Base-by-base conservation (phyloP, 108 stramenopile genomes). In the Cyclotella baltica region DNA sequence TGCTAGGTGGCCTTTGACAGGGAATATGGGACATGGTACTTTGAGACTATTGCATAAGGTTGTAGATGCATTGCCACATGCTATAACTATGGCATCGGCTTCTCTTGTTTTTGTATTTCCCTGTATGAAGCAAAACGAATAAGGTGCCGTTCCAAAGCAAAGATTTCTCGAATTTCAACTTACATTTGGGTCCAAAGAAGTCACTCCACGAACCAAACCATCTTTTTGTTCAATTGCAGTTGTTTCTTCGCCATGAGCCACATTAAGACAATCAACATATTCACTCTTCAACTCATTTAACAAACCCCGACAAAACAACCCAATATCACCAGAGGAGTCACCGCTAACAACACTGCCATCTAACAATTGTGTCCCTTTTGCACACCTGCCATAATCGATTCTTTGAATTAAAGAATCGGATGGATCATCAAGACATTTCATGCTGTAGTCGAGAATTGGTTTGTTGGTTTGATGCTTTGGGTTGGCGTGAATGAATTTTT, bases 351-450 rank as follows among this genome's bases (percentile, higher is more conserved):
- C 34, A 35, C 19, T 73, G 18, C 79, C 79, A 33, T 80, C 72
- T 9, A 80, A 36, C 11, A 55, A 33, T 58, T 40, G 46, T 29
- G 79, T 80, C 38, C 79, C 79, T 29, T 53, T 52, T 33, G 72
- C 72, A 30, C 66, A 80, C 31, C 79, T 31, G 15, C 72, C 79
- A 63, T 80, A 80, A 20, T 73, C 51, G 29, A 80, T 80, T 28
- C 67, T 68, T 48, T 73, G 79, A 15, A 80, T 66, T 34, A 80
- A 52, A 23, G 48, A 57, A 40, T 80, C 79, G 11, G 48, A 62
- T 40, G 58, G 61, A 69, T 80, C 79, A 69, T 80, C 79, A 6
- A 80, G 71, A 29, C 79, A 73, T 67, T 80, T 62, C 79, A 80
- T 80, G 61, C 30, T 67, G 64, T 73, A 73, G 53, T 80, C 61